Evolutionary conservation across 805 yeast species (phyloP), one percentile per base, ranked within the genome.

Genomic region (Teunomyces panamensis): DNA sequence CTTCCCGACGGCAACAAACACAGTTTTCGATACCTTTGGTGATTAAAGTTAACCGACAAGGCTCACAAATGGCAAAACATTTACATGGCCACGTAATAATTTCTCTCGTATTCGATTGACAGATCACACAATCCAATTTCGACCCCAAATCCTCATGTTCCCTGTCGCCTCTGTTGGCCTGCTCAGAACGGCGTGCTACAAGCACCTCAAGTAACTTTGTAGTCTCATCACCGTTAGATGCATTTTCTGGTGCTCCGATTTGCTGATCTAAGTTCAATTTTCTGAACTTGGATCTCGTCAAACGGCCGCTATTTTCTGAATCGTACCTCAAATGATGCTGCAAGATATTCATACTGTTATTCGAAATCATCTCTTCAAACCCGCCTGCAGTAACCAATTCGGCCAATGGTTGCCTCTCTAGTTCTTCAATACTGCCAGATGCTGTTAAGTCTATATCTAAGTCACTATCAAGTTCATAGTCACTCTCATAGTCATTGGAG

Each of bases 11-110:
- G 59, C 97, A 91, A 58, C 96, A 87, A 0, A 90, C 92, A 65
- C 97, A 91, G 0, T 84, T 85, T 48, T 78, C 80, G 59, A 85
- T 84, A 9, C 87, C 86, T 50, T 90, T 77, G 30, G 84, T 68
- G 6, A 88, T 89, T 45, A 91, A 72, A 13, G 86, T 79, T 9
- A 83, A 70, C 13, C 97, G 75, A 60, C 97, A 91, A 24, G 79
- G 77, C 53, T 90, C 96, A 64, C 97, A 91, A 4, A 91, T 73
- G 0, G 96, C 90, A 47, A 91, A 80, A 64, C 97, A 91, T 56
- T 82, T 80, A 62, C 97, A 91, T 0, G 97, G 97, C 97, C 97
- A 91, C 2, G 92, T 71, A 7, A 91, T 83, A 36, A 91, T 79
- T 48, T 85, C 87, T 54, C 97, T 74, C 4, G 82, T 78, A 49